These are phyloP conservation scores for Auricularia cornea DNA, from an alignment of 768 basidiomycete genomes.

Conservation along the genomic window DNA sequence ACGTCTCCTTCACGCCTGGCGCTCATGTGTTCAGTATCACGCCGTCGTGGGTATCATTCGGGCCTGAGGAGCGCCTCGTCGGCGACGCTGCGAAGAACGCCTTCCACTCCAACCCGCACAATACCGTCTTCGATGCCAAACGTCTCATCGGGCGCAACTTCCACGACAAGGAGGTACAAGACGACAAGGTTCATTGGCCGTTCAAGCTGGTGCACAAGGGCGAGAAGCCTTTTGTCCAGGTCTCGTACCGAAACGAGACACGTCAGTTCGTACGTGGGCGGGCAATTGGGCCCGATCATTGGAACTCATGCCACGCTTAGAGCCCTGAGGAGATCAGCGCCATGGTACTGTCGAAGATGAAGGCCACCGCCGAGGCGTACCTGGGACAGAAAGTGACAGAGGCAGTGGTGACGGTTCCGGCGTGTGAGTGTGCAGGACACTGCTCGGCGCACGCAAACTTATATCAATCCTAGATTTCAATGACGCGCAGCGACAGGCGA, in stretches of 20 bases:
- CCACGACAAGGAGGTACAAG: conserved; percentile 30
- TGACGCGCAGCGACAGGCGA: conserved; percentile 39
- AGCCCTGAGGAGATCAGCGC: conserved; percentile 37
- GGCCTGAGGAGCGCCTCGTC: conserved; percentile 17
- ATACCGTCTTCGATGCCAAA: conserved; percentile 42
- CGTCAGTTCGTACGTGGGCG: conserved; percentile 32
- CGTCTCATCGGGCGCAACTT: conserved; percentile 29
- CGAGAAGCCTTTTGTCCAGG: conserved; percentile 34
- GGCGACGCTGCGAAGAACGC: conserved; percentile 49
- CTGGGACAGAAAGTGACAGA: conserved; percentile 37
- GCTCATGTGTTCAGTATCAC: conserved; percentile 2
- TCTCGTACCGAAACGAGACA: conserved; percentile 32
- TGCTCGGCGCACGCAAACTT: neutral
- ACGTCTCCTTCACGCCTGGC: neutral
- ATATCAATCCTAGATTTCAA: conserved; percentile 28
- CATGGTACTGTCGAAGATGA: conserved; percentile 39
- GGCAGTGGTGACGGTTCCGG: conserved; percentile 39
- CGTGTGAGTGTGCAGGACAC: conserved; percentile 16
- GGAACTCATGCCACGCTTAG: conserved; percentile 5
- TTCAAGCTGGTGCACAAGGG: conserved; percentile 33
- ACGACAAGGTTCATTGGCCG: conserved; percentile 32
- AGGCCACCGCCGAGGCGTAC: conserved; percentile 40
- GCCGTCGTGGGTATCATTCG: conserved; percentile 11
- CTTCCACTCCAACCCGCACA: conserved; percentile 36
- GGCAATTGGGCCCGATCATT: neutral